Evolutionary conservation across 2,329 filamentous ascomycete species (phyloP).

Genomic region (Ustilaginoidea virens): DNA sequence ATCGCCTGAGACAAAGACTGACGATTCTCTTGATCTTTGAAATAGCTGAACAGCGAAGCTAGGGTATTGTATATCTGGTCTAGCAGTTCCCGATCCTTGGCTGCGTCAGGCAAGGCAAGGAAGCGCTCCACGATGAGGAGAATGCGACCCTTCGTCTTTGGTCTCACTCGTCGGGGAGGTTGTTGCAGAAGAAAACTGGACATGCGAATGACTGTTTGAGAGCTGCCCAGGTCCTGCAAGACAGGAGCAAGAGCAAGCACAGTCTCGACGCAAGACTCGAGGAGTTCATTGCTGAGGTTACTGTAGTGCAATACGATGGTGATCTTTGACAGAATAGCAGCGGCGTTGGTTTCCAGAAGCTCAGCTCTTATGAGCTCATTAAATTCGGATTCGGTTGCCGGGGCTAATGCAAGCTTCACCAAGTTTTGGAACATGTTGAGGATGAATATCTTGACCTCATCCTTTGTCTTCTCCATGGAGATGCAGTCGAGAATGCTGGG

Average conservation of each 20-base stretch:
- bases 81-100: slow-evolving; percentile 30
- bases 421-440: slow-evolving; percentile 61
- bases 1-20: slow-evolving; percentile 60
- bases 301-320: slow-evolving; percentile 47
- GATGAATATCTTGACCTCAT: slow-evolving; percentile 73
- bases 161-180: slow-evolving; percentile 68
- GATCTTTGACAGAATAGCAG: slow-evolving; percentile 50
- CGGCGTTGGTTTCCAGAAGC: slow-evolving; percentile 40
- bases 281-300: slow-evolving; percentile 52
- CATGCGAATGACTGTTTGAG: slow-evolving; percentile 64
- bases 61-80: slow-evolving; percentile 56
- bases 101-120: slow-evolving; percentile 42
- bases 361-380: slow-evolving; percentile 39
- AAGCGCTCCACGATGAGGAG: slow-evolving; percentile 71
- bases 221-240: slow-evolving; percentile 51
- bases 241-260: slow-evolving; percentile 63
- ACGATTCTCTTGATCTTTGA: slow-evolving; percentile 68
- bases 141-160: slow-evolving; percentile 67
- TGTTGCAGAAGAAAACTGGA: slow-evolving; percentile 71
- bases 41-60: slow-evolving; percentile 75
- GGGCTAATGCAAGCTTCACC: slow-evolving; percentile 41
- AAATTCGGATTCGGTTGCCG: slow-evolving; percentile 38
- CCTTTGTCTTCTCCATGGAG: slow-evolving; percentile 57
- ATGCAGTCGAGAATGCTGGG: slow-evolving; percentile 59
- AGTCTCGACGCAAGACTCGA: slow-evolving; percentile 65